Conservation (phyloP, 495 filamentous ascomycete genomes). For the Penicillium parvum region DNA sequence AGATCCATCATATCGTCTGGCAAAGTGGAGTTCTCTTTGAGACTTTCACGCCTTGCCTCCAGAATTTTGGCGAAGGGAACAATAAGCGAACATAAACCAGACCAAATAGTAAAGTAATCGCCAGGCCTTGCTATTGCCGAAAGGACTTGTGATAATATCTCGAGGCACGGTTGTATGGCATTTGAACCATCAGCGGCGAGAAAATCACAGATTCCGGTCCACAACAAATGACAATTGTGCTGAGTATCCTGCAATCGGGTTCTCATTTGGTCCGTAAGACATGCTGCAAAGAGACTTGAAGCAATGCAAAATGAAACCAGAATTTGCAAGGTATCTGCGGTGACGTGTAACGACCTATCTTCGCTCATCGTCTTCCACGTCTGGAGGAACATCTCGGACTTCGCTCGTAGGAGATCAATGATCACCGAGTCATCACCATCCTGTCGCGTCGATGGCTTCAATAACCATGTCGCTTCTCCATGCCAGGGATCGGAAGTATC, state of each 20-base stretch:
- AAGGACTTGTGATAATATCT: conserved; percentile 31
- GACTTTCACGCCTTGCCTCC: too few species aligned
- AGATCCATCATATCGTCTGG: conserved; percentile 68
- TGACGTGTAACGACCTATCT: conserved; percentile 42
- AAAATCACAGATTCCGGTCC: conserved; percentile 35
- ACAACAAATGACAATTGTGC: conserved; percentile 29
- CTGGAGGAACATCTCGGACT: conserved; percentile 42
- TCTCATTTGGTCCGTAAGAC: conserved; percentile 27
- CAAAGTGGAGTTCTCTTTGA: conserved; percentile 11
- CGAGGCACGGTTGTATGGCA: conserved; percentile 32
- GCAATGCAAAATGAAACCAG: conserved; percentile 42
- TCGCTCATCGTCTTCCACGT: conserved; percentile 38
- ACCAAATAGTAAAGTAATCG: conserved; percentile 11
- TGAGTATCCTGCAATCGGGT: conserved; percentile 26
- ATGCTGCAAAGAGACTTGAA: conserved; percentile 31
- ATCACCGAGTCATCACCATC: conserved; percentile 40
- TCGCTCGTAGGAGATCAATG: conserved; percentile 42
- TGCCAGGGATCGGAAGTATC: conserved; percentile 29
- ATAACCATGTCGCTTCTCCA: conserved; percentile 12
- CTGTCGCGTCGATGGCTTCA: conserved; percentile 24
- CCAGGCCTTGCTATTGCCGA: conserved; percentile 16
- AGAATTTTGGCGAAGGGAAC: conserved; percentile 28
- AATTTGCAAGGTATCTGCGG: conserved; percentile 44
- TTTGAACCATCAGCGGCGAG: conserved; percentile 23
- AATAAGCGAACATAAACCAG: conserved; percentile 23